Percentiles rank a stretch among this genome's conserved stretches.
phyloP scores from a whole-genome alignment of 495 filamentous ascomycete species.

The Apiosordaria backusii region DNA sequence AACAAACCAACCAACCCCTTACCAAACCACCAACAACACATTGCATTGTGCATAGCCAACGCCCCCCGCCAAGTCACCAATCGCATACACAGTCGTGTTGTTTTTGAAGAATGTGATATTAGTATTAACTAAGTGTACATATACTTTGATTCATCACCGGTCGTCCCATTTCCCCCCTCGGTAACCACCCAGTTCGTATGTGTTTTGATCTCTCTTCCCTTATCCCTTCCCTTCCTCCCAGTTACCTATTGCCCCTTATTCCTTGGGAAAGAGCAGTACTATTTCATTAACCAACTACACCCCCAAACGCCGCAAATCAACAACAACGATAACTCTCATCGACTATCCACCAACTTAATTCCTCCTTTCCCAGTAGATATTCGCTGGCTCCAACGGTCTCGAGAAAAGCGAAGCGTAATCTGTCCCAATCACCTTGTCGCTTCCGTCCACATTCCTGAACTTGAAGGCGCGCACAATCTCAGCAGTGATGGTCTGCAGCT shows the following conservation, averaged over 20 bases:
- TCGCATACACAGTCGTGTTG: no score
- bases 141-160: not conserved
- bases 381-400: conserved; percentile 60
- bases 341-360: conserved; percentile 18
- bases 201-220: not conserved
- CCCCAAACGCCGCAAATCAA: not conserved
- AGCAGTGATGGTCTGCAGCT: conserved; percentile 81
- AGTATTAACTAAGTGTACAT: not conserved
- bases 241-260: not conserved
- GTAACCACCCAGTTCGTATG: not conserved
- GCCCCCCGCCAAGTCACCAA: no score
- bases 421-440: conserved; percentile 66
- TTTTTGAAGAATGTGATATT: no score
- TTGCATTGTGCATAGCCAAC: no score
- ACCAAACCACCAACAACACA: no score
- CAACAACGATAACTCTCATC: not conserved
- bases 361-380: conserved; percentile 64
- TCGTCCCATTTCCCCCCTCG: conserved; percentile 5
- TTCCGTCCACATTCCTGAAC: conserved; percentile 67
- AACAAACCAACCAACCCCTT: no score
- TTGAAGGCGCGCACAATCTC: conserved; percentile 72
- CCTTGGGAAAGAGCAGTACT: not conserved
- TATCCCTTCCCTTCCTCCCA: not conserved
- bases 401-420: conserved; percentile 75
- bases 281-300: not conserved